Evolutionary conservation across 441 rosid genomes (phyloP).

Genomic region (Raphanus hybrid): DNA sequence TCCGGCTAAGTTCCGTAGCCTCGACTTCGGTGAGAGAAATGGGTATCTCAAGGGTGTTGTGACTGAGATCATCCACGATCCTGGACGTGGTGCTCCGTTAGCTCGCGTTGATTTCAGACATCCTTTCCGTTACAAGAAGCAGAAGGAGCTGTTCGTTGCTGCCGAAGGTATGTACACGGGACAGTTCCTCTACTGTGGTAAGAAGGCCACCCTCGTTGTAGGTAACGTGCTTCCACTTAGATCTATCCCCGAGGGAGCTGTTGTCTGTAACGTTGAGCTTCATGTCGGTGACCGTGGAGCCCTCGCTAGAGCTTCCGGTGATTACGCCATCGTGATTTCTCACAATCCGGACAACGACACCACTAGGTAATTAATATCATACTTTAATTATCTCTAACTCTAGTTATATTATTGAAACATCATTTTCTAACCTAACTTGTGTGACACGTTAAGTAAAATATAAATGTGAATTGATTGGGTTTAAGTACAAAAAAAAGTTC

Average conservation of each 20-base stretch:
- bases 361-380: background rate
- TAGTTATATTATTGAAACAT: background rate
- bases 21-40: constrained; percentile 77
- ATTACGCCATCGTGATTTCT: constrained; percentile 5
- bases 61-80: constrained; percentile 76
- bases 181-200: constrained; percentile 11
- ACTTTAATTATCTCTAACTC: background rate
- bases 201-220: constrained; percentile 10
- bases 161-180: constrained; percentile 9
- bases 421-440: background rate
- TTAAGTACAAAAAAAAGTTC: background rate
- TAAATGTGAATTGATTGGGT: background rate
- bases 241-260: background rate
- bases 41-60: constrained; percentile 79
- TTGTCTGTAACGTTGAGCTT: background rate
- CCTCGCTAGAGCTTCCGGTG: background rate
- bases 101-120: constrained; percentile 42
- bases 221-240: background rate
- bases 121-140: constrained; percentile 44
- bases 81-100: constrained; percentile 65
- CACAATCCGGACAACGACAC: background rate
- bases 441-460: background rate
- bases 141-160: constrained; percentile 5
- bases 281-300: constrained; percentile 1
- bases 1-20: constrained; percentile 80